These are phyloP conservation scores for Cordyceps fumosorosea DNA, from an alignment of 2,329 filamentous ascomycete species.

Conservation along the genomic window DNA sequence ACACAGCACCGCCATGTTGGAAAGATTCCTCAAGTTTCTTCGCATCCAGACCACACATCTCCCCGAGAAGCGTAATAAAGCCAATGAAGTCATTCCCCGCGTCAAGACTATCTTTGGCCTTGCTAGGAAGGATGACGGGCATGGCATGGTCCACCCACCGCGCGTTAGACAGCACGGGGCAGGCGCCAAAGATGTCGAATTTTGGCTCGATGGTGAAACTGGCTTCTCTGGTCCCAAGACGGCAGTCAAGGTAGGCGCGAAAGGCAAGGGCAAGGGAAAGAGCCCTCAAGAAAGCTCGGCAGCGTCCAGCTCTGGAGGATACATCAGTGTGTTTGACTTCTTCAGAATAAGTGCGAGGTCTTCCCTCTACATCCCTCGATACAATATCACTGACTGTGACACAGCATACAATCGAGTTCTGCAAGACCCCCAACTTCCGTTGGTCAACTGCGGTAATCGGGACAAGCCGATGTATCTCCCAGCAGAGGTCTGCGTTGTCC, in stretches of 20 bases:
- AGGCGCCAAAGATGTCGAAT: no score
- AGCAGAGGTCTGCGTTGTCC: slow-evolving; percentile 47
- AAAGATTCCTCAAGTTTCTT: no score
- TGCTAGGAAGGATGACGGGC: no score
- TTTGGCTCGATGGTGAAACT: no score
- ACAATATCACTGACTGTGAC: not conserved
- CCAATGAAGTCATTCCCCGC: no score
- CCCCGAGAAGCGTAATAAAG: no score
- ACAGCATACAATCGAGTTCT: slow-evolving; percentile 31
- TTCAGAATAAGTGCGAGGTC: slow-evolving; percentile 28
- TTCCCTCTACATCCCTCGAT: slow-evolving; percentile 1
- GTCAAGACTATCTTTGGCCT: no score
- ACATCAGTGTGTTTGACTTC: slow-evolving; percentile 46
- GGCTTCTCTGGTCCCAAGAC: no score
- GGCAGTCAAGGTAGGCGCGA: not conserved
- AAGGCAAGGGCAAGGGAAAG: slow-evolving; percentile 17
- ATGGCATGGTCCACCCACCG: no score
- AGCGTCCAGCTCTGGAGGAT: slow-evolving; percentile 26
- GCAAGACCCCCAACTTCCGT: slow-evolving; percentile 33
- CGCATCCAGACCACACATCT: no score
- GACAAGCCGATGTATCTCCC: slow-evolving; percentile 52
- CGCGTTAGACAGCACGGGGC: no score
- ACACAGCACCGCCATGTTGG: no score
- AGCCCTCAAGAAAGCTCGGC: slow-evolving; percentile 13
- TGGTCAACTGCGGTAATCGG: slow-evolving; percentile 53